Evolutionary conservation across 2,329 filamentous ascomycete genomes (phyloP), one percentile per base, ranked within the genome.

Genomic region (Aspergillus eucalypticola): DNA sequence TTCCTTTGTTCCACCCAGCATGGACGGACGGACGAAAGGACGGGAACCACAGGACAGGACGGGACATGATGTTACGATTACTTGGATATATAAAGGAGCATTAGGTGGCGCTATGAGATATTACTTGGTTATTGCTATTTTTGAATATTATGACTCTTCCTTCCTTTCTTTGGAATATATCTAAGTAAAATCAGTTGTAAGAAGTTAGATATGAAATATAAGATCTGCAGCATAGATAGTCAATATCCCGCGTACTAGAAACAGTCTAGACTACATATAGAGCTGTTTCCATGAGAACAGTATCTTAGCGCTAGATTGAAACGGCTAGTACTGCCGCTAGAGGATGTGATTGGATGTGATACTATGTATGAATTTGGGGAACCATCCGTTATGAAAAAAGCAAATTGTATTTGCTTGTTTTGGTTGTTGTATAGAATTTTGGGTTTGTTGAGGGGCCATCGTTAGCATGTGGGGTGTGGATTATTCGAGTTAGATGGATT

Each of bases 21-120:
- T 10, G 38, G 19, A 27, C 4, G 35, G n/a, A 27, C 15, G 35
- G 23, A 42, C 25, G 13, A 21, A 19, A 19, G 29, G 50, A 38
- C 21, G 27, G 27, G 41, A 25, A 42, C 21, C 38, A 54, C 52
- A 27, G 38, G 21, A 29, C 27, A 29, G 27, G 27, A 54, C 38
- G 7, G 8, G 27, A 54, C 35, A 54, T 23, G 50, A 32, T 44
- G 42, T 23, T 39, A 49, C 23, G 44, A 48, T 48, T 27, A 32
- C 35, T 19, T 11, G 10, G 10, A 11, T 35, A 35, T 35, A 35
- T 39, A 49, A 13, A 52, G 84, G 77, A 25, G 75, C 76, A 35
- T 74, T 72, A 46, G 73, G 68, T 17, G 74, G 76, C 27, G 72
- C 78, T 62, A 79, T 71, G 66, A 55, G 35, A 52, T 52, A 52